A percentile compares a stretch with the other conserved stretches of the same genome.
Conservation (phyloP, 2,329 filamentous ascomycete genomes). For the Grosmannia serpens region DNA sequence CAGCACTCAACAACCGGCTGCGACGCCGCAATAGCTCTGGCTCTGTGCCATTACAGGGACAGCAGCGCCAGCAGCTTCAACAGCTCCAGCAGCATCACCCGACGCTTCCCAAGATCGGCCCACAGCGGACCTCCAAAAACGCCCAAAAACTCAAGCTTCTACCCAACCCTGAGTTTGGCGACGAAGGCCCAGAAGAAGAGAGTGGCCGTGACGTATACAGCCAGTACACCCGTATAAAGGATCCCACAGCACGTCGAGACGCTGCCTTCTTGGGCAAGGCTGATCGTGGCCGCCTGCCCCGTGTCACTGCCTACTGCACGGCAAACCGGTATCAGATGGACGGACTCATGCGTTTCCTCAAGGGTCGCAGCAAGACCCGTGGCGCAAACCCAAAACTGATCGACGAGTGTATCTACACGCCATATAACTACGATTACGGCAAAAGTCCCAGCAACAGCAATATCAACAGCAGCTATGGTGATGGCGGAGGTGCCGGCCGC, state of each 20-base stretch:
- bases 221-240: conserved; percentile 95
- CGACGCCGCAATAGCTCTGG: conserved; percentile 78
- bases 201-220: conserved; percentile 93
- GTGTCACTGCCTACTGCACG: conserved; percentile 95
- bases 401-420: conserved; percentile 95
- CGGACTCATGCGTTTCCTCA: conserved; percentile 78
- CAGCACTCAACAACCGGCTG: conserved; percentile 77
- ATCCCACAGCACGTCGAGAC: conserved; percentile 83
- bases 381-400: conserved; percentile 83
- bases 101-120: conserved; percentile 63
- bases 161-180: conserved; percentile 74
- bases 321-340: conserved; percentile 88
- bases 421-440: conserved; percentile 57
- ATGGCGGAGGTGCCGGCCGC: neutral
- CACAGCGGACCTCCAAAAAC: conserved; percentile 88
- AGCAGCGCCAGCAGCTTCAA: neutral
- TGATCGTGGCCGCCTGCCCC: conserved; percentile 72
- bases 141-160: conserved; percentile 96
- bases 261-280: conserved; percentile 88
- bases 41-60: conserved; percentile 9
- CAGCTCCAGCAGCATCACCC: conserved; percentile 2
- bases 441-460: conserved; percentile 14
- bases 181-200: conserved; percentile 72
- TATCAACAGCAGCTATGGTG: conserved; percentile 3
- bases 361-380: conserved; percentile 65